These are phyloP conservation scores for Irpex rosettiformis DNA, from an alignment of 1,284 basidiomycete genomes.

Conservation along the genomic window DNA sequence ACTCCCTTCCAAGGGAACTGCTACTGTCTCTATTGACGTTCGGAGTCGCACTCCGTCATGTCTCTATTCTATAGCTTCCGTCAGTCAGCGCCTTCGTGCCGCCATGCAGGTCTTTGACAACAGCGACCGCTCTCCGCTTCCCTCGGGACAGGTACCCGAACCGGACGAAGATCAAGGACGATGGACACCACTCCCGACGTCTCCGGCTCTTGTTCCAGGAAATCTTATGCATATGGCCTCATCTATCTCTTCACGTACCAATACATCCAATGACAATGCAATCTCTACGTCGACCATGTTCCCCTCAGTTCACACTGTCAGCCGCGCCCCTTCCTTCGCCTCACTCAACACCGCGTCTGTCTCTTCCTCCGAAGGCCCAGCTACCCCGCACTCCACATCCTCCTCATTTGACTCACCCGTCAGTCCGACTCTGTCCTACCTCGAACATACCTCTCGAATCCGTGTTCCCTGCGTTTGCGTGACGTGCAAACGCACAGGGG, in stretches of 20 bases:
- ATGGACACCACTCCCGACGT: constrained; percentile 13
- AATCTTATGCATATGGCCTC: background rate
- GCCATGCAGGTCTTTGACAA: constrained; percentile 6
- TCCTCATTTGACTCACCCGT: constrained; percentile 24
- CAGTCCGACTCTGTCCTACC: constrained; percentile 47
- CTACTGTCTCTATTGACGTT: constrained; percentile 6
- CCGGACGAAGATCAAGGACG: constrained; percentile 9
- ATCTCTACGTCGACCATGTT: background rate
- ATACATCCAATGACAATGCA: background rate
- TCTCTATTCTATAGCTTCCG: background rate
- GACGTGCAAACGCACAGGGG: constrained; percentile 53
- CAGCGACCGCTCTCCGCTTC: background rate
- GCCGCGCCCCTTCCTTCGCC: constrained; percentile 26
- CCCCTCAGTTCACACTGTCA: constrained; percentile 16
- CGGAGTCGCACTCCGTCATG: constrained; percentile 2
- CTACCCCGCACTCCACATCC: constrained; percentile 22
- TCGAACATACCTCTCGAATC: constrained; percentile 56
- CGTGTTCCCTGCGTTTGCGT: constrained; percentile 44
- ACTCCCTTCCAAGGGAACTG: background rate
- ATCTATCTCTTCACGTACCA: constrained; percentile 6
- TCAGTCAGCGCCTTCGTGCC: constrained; percentile 18
- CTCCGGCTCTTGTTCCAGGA: constrained; percentile 12
- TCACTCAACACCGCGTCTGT: constrained; percentile 24
- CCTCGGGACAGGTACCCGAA: constrained; percentile 2
- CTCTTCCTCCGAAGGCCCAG: constrained; percentile 25